Percentiles rank a stretch among this genome's conserved stretches.
Evolutionary conservation across 2,329 filamentous ascomycete genomes (phyloP).

Genomic region (Alternaria sp.): DNA sequence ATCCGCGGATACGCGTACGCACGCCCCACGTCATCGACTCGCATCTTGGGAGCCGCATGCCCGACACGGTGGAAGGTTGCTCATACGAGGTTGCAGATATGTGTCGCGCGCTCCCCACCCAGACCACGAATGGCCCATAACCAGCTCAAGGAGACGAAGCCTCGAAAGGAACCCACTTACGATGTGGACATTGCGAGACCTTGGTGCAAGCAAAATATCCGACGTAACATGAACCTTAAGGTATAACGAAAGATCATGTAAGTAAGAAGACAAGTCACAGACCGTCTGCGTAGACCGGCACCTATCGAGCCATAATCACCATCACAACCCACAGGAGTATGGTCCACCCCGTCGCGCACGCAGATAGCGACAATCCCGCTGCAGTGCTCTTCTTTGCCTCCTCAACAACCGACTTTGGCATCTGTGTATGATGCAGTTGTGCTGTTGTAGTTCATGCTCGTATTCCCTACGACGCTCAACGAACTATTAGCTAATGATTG

Average conservation of each 20-base stretch:
- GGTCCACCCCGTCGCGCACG: neutral
- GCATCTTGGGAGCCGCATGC: constrained; percentile 5
- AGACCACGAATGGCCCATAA: neutral
- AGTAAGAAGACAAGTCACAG: neutral
- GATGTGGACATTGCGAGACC: neutral
- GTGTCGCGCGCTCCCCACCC: neutral
- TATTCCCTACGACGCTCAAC: neutral
- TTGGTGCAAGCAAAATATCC: neutral
- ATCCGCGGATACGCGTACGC: constrained; percentile 38
- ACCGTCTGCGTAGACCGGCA: neutral
- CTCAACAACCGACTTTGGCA: neutral
- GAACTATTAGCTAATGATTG: neutral
- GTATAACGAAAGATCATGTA: neutral
- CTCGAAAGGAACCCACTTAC: neutral
- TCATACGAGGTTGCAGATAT: neutral
- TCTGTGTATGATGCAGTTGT: neutral
- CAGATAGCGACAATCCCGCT: neutral
- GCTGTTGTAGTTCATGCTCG: neutral
- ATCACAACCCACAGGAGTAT: neutral
- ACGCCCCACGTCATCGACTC: constrained; percentile 36
- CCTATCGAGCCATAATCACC: neutral
- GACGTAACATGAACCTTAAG: neutral
- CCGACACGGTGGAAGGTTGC: neutral
- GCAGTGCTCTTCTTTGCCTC: neutral
- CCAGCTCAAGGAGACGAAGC: neutral